Evolutionary conservation across 176 grass and related monocot genomes (phyloP).

Genomic region (Rhipidocladum racemiflorum): DNA sequence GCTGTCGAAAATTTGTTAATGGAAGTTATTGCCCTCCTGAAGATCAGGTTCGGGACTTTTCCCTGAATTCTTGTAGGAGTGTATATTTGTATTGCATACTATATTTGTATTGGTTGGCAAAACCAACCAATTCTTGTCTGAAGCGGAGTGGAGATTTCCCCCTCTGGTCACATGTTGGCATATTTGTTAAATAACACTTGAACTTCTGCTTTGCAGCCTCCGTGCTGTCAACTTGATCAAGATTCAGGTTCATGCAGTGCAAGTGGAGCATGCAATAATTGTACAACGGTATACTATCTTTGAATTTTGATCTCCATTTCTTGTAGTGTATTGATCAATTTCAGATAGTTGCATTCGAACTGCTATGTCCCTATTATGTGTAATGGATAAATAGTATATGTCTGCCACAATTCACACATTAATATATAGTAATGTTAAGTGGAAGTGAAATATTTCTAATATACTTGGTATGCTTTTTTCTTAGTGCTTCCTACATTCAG

Average conservation of each 20-base stretch:
- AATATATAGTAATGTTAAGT: slow-evolving; percentile 2
- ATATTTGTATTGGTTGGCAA: slow-evolving; percentile 23
- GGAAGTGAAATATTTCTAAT: slow-evolving; percentile 27
- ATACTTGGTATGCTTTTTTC: slow-evolving; percentile 39
- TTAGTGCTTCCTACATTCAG: slow-evolving; percentile 78
- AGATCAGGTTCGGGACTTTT: slow-evolving; percentile 69
- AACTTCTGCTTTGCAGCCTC: slow-evolving; percentile 49
- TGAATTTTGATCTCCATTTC: slow-evolving; percentile 8
- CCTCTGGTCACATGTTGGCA: background rate
- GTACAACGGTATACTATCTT: slow-evolving; percentile 76
- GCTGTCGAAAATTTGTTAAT: slow-evolving; percentile 82
- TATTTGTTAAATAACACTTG: slow-evolving; percentile 17
- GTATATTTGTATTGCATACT: too few species aligned
- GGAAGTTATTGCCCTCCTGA: slow-evolving; percentile 93
- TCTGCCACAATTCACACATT: slow-evolving; percentile 8
- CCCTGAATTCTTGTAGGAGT: background rate
- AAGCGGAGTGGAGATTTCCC: background rate
- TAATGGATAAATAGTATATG: slow-evolving; percentile 1
- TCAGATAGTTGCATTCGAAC: slow-evolving; percentile 6
- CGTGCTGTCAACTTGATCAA: slow-evolving; percentile 58
- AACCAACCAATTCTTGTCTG: slow-evolving; percentile 16
- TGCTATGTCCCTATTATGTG: slow-evolving; percentile 2
- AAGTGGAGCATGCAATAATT: slow-evolving; percentile 68
- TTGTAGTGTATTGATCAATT: slow-evolving; percentile 7
- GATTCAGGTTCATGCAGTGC: slow-evolving; percentile 50